Evolutionary conservation across 78 protist species (phyloP).

Genomic region (Diacronema lutheri): DNA sequence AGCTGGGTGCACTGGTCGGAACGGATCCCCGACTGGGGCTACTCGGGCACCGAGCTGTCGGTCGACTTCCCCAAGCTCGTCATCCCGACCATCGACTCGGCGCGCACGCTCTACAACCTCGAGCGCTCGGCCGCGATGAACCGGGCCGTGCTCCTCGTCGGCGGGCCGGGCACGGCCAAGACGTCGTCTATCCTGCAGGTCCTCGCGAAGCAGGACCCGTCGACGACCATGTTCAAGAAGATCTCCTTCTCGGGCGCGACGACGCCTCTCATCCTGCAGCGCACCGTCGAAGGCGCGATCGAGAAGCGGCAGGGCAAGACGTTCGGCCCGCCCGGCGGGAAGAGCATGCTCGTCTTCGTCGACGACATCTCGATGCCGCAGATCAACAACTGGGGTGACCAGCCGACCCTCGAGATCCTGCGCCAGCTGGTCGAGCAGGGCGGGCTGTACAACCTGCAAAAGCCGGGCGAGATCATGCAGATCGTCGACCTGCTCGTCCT

Average conservation of each 20-base stretch:
- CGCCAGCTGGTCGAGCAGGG: conserved; percentile 70
- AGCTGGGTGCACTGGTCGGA: conserved; percentile 67
- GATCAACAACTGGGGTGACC: conserved; percentile 83
- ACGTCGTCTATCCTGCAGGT: conserved; percentile 56
- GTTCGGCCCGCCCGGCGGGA: conserved; percentile 76
- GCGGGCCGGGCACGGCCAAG: conserved; percentile 86
- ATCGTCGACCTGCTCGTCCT: conserved; percentile 58
- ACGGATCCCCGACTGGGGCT: conserved; percentile 38
- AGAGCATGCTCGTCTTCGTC: conserved; percentile 56
- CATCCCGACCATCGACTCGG: conserved; percentile 80
- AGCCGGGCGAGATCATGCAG: conserved; percentile 71
- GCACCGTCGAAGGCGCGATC: conserved; percentile 57
- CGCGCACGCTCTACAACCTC: conserved; percentile 38
- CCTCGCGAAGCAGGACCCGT: conserved; percentile 26
- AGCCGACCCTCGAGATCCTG: conserved; percentile 77
- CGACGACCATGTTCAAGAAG: conserved; percentile 33
- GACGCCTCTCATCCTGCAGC: conserved; percentile 58
- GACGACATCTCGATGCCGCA: conserved; percentile 88
- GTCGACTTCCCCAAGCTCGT: conserved; percentile 54
- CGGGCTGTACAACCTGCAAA: conserved; percentile 70
- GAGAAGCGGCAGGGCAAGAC: conserved; percentile 75
- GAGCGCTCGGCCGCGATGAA: background rate
- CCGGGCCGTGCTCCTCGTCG: conserved; percentile 64
- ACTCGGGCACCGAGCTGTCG: conserved; percentile 29
- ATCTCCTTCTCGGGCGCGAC: conserved; percentile 78